Evolutionary conservation across 208 protist genomes (phyloP).

Genomic region (Wallacemonas rigidus): DNA sequence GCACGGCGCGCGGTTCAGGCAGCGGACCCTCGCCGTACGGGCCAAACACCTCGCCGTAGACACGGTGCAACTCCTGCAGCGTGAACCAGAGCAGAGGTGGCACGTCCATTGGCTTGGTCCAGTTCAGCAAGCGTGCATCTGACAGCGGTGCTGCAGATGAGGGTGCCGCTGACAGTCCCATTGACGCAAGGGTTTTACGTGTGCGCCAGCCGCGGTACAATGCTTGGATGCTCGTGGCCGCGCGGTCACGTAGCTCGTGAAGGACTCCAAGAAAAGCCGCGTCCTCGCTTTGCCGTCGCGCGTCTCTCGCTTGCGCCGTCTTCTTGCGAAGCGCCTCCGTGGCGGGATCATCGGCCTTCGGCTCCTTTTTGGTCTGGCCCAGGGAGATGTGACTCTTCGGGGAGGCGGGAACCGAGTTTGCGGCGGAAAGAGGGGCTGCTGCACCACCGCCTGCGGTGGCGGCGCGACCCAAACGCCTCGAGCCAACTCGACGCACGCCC

Average conservation of each 20-base stretch:
- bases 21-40: conserved; percentile 39
- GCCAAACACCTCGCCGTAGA: conserved; percentile 60
- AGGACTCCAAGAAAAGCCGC: conserved; percentile 63
- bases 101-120: conserved; percentile 13
- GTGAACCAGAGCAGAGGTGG: conserved; percentile 37
- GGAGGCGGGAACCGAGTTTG: not conserved
- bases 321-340: conserved; percentile 15
- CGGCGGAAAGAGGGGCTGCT: not conserved
- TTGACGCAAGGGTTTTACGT: not conserved
- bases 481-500: conserved; percentile 10
- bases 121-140: not conserved
- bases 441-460: not conserved
- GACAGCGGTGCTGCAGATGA: no score
- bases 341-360: not conserved
- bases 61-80: conserved; percentile 24
- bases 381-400: not conserved
- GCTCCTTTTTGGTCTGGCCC: not conserved
- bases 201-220: conserved; percentile 47
- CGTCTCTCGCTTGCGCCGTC: conserved; percentile 22
- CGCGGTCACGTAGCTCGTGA: conserved; percentile 37
- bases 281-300: conserved; percentile 64
- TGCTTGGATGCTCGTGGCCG: conserved; percentile 73
- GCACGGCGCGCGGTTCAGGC: conserved; percentile 26
- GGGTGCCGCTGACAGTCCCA: no score
- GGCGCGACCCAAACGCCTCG: not conserved